Conservation (phyloP, 2,329 filamentous ascomycete species). For the Penicillium frequentans region DNA sequence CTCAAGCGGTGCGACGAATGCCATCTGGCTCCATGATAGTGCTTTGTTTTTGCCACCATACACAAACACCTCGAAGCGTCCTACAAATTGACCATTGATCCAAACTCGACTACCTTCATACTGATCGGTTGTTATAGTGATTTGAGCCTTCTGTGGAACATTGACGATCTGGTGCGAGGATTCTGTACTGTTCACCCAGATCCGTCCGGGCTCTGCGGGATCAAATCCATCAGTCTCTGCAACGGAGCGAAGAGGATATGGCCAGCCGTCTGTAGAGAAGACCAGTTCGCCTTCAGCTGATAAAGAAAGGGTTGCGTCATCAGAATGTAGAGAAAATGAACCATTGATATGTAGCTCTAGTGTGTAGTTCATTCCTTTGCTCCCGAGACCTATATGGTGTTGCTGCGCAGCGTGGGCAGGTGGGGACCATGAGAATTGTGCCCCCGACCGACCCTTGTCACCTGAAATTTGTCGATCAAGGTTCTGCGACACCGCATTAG, state of each 20-base stretch:
- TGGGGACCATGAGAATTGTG: constrained; percentile 33
- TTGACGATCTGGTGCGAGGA: constrained; percentile 47
- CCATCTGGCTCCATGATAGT: constrained; percentile 60
- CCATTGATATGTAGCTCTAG: constrained; percentile 50
- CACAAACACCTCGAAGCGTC: constrained; percentile 57
- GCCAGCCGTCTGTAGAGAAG: constrained; percentile 47
- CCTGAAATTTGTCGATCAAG: constrained; percentile 38
- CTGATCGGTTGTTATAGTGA: constrained; percentile 48
- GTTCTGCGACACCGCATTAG: constrained; percentile 49
- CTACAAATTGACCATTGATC: constrained; percentile 48
- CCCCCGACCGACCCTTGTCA: constrained; percentile 15
- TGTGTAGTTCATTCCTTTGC: constrained; percentile 60
- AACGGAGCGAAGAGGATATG: constrained; percentile 53
- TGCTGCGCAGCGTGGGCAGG: constrained; percentile 34
- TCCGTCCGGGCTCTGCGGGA: constrained; percentile 49
- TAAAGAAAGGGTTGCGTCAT: constrained; percentile 46
- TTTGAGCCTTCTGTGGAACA: constrained; percentile 32
- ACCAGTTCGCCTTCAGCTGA: constrained; percentile 35
- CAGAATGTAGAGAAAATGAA: constrained; percentile 47
- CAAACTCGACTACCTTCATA: constrained; percentile 52
- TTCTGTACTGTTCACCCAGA: constrained; percentile 52
- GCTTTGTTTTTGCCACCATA: constrained; percentile 53
- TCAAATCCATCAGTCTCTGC: constrained; percentile 48
- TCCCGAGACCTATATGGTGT: constrained; percentile 41
- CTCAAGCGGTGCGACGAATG: constrained; percentile 54